Evolutionary conservation across 345 rosid species (phyloP).

Genomic region (Murraya koenigii): DNA sequence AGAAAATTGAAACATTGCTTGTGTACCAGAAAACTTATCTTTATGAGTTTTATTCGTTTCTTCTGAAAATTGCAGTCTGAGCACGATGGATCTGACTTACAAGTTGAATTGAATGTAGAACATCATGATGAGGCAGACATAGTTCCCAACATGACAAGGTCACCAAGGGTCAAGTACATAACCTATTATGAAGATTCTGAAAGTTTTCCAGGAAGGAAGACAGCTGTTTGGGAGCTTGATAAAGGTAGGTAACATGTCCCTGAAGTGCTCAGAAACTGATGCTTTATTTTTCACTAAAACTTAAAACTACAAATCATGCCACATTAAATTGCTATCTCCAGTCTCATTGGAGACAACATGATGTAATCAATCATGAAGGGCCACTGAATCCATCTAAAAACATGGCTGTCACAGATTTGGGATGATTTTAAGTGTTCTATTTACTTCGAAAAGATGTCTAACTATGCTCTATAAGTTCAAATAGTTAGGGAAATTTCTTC

Average conservation of each 20-base stretch:
- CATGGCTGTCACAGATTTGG: background rate
- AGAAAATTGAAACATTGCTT: background rate
- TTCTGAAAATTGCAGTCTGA: slow-evolving; percentile 62
- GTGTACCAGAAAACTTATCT: background rate
- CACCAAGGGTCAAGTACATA: slow-evolving; percentile 76
- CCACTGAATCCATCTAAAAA: background rate
- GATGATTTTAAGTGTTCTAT: background rate
- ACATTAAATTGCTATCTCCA: background rate
- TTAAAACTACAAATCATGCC: slow-evolving; percentile 6
- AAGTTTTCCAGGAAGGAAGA: slow-evolving; percentile 79
- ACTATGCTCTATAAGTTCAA: background rate
- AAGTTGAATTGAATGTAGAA: slow-evolving; percentile 71
- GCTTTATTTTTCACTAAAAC: slow-evolving; percentile 11
- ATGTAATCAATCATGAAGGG: slow-evolving; percentile 6
- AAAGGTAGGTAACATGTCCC: slow-evolving; percentile 55
- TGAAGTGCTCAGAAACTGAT: slow-evolving; percentile 7
- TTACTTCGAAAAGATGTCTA: background rate
- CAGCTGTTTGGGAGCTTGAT: slow-evolving; percentile 99
- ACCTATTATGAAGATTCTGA: slow-evolving; percentile 93
- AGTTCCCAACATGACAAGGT: slow-evolving; percentile 83
- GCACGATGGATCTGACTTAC: slow-evolving; percentile 94
- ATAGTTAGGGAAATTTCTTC: background rate
- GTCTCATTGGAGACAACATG: slow-evolving; percentile 7
- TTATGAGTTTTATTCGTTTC: slow-evolving; percentile 13
- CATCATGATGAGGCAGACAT: slow-evolving; percentile 71